phyloP scores from a whole-genome alignment of 352 stramenopile species.

The Aphanomyces euteiches region DNA sequence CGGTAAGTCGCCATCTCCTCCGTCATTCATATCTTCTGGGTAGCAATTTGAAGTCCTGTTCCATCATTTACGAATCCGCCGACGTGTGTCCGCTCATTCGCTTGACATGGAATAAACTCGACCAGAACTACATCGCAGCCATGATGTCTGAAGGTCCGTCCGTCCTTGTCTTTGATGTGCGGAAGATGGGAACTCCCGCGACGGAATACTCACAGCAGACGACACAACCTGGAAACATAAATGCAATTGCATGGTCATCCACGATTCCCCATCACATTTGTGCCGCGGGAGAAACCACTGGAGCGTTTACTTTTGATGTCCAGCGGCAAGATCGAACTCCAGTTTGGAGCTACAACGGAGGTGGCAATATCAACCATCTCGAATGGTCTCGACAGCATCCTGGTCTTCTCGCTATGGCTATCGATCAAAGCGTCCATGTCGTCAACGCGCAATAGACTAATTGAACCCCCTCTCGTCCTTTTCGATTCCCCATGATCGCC shows the following conservation, averaged over 20 bases:
- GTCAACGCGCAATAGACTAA: slow-evolving; percentile 32
- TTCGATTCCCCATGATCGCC: not conserved
- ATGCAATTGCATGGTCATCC: slow-evolving; percentile 95
- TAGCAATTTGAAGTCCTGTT: slow-evolving; percentile 86
- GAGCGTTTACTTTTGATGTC: slow-evolving; percentile 97
- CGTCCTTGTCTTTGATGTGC: slow-evolving; percentile 95
- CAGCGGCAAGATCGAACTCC: slow-evolving; percentile 54
- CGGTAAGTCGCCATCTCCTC: slow-evolving; percentile 42
- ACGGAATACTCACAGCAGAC: slow-evolving; percentile 86
- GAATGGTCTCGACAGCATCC: slow-evolving; percentile 77
- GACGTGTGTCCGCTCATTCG: slow-evolving; percentile 88
- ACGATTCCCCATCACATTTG: slow-evolving; percentile 95
- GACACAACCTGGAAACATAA: slow-evolving; percentile 52
- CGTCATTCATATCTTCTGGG: not conserved
- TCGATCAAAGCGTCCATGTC: slow-evolving; percentile 85
- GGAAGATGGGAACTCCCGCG: slow-evolving; percentile 87
- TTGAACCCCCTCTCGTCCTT: too few relatives aligned
- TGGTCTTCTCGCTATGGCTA: slow-evolving; percentile 87
- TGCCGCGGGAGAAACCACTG: slow-evolving; percentile 92
- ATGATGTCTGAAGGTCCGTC: slow-evolving; percentile 90
- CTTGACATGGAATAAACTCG: slow-evolving; percentile 96
- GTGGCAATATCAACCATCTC: slow-evolving; percentile 86
- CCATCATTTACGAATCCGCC: slow-evolving; percentile 95
- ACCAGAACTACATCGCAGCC: slow-evolving; percentile 95
- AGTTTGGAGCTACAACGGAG: slow-evolving; percentile 86